A percentile compares a stretch with the other conserved stretches of the same genome.
phyloP scores from a whole-genome alignment of 768 basidiomycete species.

The Lyophyllum atratum region DNA sequence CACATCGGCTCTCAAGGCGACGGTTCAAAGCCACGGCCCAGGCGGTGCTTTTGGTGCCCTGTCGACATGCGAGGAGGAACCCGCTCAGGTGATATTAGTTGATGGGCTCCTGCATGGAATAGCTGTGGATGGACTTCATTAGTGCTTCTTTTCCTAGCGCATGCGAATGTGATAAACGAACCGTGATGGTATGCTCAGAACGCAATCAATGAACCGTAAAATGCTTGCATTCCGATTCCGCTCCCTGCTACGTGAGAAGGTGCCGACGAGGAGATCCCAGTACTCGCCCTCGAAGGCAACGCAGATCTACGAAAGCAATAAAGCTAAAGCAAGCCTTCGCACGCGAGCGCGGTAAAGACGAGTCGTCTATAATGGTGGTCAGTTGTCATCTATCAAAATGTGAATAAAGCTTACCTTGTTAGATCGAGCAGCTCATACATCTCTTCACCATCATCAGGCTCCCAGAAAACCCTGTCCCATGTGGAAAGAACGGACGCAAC shows the following conservation, averaged over 20 bases:
- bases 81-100: background rate
- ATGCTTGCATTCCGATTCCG: background rate
- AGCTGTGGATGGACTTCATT: background rate
- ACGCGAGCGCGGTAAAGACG: background rate
- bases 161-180: background rate
- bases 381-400: background rate
- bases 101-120: background rate
- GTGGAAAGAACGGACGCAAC: background rate
- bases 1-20: background rate
- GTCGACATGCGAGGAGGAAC: conserved; percentile 1
- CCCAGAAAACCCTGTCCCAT: conserved; percentile 5
- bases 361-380: background rate
- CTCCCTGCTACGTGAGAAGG: background rate
- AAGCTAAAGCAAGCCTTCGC: background rate
- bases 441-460: conserved; percentile 2
- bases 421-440: conserved; percentile 5
- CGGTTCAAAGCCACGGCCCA: background rate
- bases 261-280: background rate
- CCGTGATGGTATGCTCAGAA: background rate
- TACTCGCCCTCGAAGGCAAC: background rate
- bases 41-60: background rate
- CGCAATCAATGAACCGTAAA: background rate
- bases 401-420: background rate
- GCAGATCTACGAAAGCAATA: background rate
- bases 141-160: background rate